phyloP scores from a whole-genome alignment of 257 asterid genomes.

The Nicotiana tomentosiformis region DNA sequence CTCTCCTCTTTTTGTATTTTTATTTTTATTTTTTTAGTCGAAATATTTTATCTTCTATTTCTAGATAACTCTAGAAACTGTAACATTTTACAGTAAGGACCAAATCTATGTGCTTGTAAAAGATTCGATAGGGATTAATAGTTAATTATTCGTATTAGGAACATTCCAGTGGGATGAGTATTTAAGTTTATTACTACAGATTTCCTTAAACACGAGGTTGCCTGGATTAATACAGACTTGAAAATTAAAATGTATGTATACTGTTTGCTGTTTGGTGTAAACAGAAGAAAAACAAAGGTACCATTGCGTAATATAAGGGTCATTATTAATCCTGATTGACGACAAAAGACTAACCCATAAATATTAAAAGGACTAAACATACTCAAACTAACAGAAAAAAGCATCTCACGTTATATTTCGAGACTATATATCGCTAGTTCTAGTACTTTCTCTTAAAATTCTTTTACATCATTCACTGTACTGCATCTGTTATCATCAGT shows the following conservation, averaged over 20 bases:
- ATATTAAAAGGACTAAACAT: neutral
- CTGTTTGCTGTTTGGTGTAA: neutral
- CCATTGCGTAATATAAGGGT: too few species aligned
- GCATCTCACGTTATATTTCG: neutral
- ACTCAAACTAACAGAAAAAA: neutral
- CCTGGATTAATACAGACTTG: neutral
- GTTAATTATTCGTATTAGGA: neutral
- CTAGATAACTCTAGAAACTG: neutral
- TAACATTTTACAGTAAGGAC: neutral
- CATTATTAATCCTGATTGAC: neutral
- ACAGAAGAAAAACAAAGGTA: neutral
- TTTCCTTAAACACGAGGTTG: neutral
- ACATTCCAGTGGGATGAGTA: neutral
- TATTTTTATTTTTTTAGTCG: neutral
- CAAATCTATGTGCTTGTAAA: neutral
- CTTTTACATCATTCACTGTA: neutral
- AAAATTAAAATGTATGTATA: too few species aligned
- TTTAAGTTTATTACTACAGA: too few species aligned
- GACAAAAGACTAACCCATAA: neutral
- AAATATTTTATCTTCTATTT: neutral
- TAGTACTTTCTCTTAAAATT: neutral
- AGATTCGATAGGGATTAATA: neutral
- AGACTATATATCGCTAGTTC: neutral
- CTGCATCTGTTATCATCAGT: neutral
- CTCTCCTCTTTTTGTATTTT: neutral